Conservation (phyloP, 257 asterid species). For the Solanum appendiculatum region DNA sequence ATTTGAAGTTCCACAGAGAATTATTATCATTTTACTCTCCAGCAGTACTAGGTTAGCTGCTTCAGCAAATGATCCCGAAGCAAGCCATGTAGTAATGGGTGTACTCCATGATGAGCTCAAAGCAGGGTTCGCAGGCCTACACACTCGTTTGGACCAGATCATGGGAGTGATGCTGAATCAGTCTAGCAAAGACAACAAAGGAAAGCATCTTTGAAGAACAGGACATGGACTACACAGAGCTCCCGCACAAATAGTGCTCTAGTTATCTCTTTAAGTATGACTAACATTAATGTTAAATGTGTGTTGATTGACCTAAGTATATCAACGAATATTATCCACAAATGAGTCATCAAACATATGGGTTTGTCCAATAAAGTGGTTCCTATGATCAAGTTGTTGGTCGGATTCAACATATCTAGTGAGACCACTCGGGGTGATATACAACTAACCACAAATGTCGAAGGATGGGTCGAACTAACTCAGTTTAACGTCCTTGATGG, state of each 20-base stretch:
- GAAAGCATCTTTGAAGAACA: not conserved
- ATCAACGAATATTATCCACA: not conserved
- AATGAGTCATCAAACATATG: no score
- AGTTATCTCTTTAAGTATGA: not conserved
- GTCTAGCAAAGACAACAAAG: not conserved
- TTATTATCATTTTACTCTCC: no score
- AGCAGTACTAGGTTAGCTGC: no score
- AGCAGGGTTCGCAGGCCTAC: no score
- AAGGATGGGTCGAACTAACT: not conserved
- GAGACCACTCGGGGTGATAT: not conserved
- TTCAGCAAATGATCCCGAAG: no score
- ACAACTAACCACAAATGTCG: not conserved
- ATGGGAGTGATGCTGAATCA: not conserved
- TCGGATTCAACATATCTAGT: not conserved
- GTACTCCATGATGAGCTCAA: no score
- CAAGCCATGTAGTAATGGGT: no score
- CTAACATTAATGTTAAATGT: no score
- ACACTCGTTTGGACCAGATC: no score
- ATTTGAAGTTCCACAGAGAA: no score
- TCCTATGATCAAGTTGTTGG: not conserved
- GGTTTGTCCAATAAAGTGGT: no score
- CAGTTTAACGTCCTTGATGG: not conserved
- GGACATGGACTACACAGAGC: not conserved
- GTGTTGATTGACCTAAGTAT: not conserved
- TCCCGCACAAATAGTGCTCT: not conserved